Evolutionary conservation across 345 rosid genomes (phyloP), one percentile per base, ranked within the genome.

Genomic region (Abelmoschus esculentus): DNA sequence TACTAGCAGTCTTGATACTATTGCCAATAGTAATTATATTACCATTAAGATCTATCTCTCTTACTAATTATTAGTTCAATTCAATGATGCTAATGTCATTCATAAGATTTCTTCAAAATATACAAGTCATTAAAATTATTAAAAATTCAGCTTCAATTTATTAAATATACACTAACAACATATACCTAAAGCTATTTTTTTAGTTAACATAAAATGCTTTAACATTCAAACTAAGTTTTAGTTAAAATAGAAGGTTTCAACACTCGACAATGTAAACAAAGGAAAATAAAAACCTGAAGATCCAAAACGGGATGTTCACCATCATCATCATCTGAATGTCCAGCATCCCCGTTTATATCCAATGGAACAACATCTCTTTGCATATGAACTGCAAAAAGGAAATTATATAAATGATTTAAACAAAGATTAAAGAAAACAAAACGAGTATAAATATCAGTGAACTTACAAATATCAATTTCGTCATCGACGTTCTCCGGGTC

Each of bases 291-390:
- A 56, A 56, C 61, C 61, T 56, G 61, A 26, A 56, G 15, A 56
- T 56, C n/a, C 11, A 26, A 83, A 75, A 95, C 89, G 0, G 93
- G 96, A 36, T 82, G 81, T 68, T 81, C 97, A 26, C 80, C 82
- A 80, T 91, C 96, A 36, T 83, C 91, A 82, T 82, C 89, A 0
- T 91, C n/a, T n/a, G n/a, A 86, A 19, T 76, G 88, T 71, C 73
- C 87, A 66, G 60, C 79, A 80, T 83, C 90, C 74, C 70, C 84
- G 66, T 87, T 81, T 22, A 86, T 47, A 75, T 86, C 82, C 54
- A 91, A 80, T 2, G 93, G 91, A 78, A 95, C 86, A 67, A 91
- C 74, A 77, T 90, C 92, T 66, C 97, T 83, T 76, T 89, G 88
- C 73, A 87, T 95, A 75, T 89, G 97, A 87, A 91, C 97, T 95